These are phyloP conservation scores for Solanum sitiens DNA, from an alignment of 257 asterid species.

Conservation along the genomic window DNA sequence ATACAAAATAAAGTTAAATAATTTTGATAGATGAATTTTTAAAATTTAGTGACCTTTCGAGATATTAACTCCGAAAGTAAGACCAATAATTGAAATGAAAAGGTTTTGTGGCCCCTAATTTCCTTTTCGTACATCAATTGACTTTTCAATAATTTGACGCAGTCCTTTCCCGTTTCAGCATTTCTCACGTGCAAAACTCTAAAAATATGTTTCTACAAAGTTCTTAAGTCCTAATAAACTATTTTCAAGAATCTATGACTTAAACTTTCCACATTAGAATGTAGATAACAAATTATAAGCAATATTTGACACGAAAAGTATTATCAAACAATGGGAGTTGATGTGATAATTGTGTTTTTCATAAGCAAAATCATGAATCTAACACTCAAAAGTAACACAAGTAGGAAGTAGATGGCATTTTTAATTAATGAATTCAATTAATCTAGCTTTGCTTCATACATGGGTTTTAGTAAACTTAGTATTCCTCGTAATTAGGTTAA, in stretches of 20 bases:
- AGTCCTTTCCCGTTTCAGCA: background rate
- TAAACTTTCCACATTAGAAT: too few relatives aligned
- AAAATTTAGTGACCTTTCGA: too few relatives aligned
- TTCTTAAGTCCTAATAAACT: background rate
- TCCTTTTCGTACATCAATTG: background rate
- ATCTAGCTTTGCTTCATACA: too few relatives aligned
- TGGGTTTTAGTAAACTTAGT: too few relatives aligned
- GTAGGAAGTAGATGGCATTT: too few relatives aligned
- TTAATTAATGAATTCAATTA: too few relatives aligned
- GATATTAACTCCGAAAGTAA: too few relatives aligned
- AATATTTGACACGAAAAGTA: background rate
- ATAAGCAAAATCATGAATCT: background rate
- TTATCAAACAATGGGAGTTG: background rate
- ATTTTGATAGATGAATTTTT: too few relatives aligned
- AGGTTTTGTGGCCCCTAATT: background rate
- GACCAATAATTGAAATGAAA: too few relatives aligned
- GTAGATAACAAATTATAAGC: background rate
- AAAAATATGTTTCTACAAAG: background rate
- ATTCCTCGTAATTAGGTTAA: too few relatives aligned
- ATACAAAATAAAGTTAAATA: too few relatives aligned
- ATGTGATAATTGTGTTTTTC: background rate
- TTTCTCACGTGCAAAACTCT: background rate
- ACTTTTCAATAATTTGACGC: background rate
- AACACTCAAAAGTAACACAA: background rate
- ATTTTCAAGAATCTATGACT: too few relatives aligned